Evolutionary conservation across 2,329 filamentous ascomycete species (phyloP).

Genomic region (Botrytis tulipae): DNA sequence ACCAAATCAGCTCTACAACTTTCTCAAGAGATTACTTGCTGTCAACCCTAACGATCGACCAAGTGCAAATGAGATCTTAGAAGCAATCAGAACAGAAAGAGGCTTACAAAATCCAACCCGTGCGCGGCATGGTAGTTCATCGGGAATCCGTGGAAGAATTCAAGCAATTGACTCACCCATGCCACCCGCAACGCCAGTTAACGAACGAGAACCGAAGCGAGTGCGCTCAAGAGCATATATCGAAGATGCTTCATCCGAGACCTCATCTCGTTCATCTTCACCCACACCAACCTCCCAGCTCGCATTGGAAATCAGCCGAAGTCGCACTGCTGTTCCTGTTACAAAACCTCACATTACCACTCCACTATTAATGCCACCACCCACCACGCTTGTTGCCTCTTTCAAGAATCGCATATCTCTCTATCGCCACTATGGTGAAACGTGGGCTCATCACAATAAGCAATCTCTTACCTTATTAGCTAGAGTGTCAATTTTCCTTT

Average conservation of each 20-base stretch:
- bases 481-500: constrained; percentile 62
- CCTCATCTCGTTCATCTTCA: constrained; percentile 26
- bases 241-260: constrained; percentile 33
- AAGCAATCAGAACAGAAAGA: constrained; percentile 37
- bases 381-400: constrained; percentile 37
- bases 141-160: constrained; percentile 33
- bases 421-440: constrained; percentile 40
- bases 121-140: constrained; percentile 30
- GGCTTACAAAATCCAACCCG: constrained; percentile 36
- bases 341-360: constrained; percentile 29
- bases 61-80: constrained; percentile 79
- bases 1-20: constrained; percentile 79
- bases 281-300: constrained; percentile 27
- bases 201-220: constrained; percentile 33
- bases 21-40: constrained; percentile 77
- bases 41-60: constrained; percentile 75
- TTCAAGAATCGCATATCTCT: constrained; percentile 35
- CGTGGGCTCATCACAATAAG: constrained; percentile 37
- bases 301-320: constrained; percentile 25
- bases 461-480: constrained; percentile 39
- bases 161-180: constrained; percentile 38
- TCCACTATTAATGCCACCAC: constrained; percentile 45
- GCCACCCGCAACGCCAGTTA: constrained; percentile 33
- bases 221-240: constrained; percentile 32
- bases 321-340: constrained; percentile 5